Evolutionary conservation across 768 basidiomycete genomes (phyloP).

Genomic region (Chlorophyllum brunneum): DNA sequence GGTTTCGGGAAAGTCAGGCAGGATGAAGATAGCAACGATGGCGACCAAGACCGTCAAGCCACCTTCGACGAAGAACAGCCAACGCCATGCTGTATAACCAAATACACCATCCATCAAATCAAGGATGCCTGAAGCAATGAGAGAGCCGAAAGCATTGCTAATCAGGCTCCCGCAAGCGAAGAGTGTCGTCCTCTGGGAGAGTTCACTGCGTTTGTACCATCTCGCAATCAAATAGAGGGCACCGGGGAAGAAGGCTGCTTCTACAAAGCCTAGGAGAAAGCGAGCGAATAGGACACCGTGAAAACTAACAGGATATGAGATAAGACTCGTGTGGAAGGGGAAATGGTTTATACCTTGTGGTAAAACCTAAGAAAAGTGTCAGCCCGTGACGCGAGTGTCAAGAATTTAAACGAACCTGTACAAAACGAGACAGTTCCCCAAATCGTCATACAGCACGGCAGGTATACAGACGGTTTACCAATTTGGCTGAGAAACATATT

Average conservation of each 20-base stretch:
- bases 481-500: slow-evolving; percentile 67
- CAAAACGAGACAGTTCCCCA: slow-evolving; percentile 58
- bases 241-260: slow-evolving; percentile 70
- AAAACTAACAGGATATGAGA: slow-evolving; percentile 40
- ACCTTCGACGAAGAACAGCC: slow-evolving; percentile 73
- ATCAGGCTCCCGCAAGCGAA: slow-evolving; percentile 72
- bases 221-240: slow-evolving; percentile 60
- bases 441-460: slow-evolving; percentile 57
- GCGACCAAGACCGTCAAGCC: slow-evolving; percentile 47
- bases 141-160: slow-evolving; percentile 77
- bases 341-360: slow-evolving; percentile 28
- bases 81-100: slow-evolving; percentile 73
- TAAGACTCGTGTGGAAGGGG: neutral
- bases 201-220: slow-evolving; percentile 72
- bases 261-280: slow-evolving; percentile 76
- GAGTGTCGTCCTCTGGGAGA: slow-evolving; percentile 65
- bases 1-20: slow-evolving; percentile 72
- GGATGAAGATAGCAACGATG: slow-evolving; percentile 53
- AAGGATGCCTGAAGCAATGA: slow-evolving; percentile 76
- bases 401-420: slow-evolving; percentile 34
- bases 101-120: slow-evolving; percentile 64
- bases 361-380: slow-evolving; percentile 29
- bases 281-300: slow-evolving; percentile 60
- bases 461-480: slow-evolving; percentile 60
- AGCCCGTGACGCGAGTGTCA: neutral